Evolutionary conservation across 139 green algal genomes (phyloP).

Genomic region (Tetraselmis chui): DNA sequence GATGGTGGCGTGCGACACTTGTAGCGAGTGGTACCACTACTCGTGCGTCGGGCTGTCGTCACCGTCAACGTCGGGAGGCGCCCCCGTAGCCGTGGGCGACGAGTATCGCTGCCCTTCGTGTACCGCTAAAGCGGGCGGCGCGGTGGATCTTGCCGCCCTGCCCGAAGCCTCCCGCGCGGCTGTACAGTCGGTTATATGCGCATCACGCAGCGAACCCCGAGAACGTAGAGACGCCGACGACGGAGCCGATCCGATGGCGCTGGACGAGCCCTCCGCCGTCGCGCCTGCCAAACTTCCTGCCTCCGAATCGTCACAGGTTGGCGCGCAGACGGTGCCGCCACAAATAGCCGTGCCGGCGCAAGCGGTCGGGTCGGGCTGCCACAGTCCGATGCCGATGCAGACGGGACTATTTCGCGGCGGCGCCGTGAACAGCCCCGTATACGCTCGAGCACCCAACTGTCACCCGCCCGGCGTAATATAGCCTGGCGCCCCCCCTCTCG

Average conservation of each 20-base stretch:
- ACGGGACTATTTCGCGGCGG: not conserved
- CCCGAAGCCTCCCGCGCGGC: not conserved
- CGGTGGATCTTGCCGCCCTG: not conserved
- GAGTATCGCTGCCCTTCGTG: not conserved
- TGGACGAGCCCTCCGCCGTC: not conserved
- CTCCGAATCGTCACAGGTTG: too few species aligned
- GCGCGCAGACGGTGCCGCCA: not conserved
- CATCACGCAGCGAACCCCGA: not conserved
- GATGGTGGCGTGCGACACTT: constrained; percentile 65
- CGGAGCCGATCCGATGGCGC: not conserved
- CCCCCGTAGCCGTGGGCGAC: not conserved
- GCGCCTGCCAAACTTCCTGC: too few species aligned
- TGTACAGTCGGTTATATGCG: not conserved
- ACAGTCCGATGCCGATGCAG: not conserved
- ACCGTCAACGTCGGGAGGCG: constrained; percentile 18
- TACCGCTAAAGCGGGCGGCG: not conserved
- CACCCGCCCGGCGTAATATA: not conserved
- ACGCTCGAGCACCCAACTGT: not conserved
- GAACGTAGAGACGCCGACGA: too few species aligned
- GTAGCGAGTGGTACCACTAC: constrained; percentile 64
- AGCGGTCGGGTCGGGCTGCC: too few species aligned
- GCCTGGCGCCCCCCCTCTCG: too few species aligned
- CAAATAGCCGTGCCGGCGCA: not conserved
- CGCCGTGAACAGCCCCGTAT: not conserved
- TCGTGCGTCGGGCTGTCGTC: constrained; percentile 51